phyloP scores from a whole-genome alignment of 2,329 filamentous ascomycete species.

The Colletotrichum spaethianum region DNA sequence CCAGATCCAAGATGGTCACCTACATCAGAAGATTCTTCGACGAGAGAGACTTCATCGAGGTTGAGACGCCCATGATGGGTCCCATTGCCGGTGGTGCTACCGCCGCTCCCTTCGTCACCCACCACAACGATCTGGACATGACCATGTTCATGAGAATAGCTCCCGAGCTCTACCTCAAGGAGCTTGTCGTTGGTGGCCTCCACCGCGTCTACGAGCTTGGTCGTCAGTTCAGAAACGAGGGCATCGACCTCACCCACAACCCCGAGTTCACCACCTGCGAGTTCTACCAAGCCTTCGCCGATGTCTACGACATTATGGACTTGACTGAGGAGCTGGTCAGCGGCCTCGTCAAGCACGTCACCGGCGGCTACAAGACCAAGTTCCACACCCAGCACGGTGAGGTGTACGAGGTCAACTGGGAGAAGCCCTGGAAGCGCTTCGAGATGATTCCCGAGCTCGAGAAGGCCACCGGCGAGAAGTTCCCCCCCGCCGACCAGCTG shows the following conservation, averaged over 20 bases:
- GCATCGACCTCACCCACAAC: constrained; percentile 94
- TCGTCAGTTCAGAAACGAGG: constrained; percentile 95
- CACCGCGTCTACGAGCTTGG: constrained; percentile 97
- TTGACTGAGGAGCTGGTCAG: constrained; percentile 95
- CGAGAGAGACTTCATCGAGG: constrained; percentile 88
- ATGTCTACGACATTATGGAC: constrained; percentile 90
- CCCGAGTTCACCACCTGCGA: constrained; percentile 98
- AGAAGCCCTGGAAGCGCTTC: constrained; percentile 90
- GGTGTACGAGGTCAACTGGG: constrained; percentile 94
- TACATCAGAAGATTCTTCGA: constrained; percentile 94
- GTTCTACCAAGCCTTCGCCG: constrained; percentile 95
- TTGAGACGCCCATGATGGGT: constrained; percentile 98
- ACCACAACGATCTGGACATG: constrained; percentile 97
- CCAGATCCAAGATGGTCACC: constrained; percentile 87
- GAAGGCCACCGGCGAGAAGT: constrained; percentile 91
- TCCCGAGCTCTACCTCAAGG: constrained; percentile 97
- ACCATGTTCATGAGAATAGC: constrained; percentile 88
- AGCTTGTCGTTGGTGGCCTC: constrained; percentile 92
- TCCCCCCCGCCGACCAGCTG: constrained; percentile 89
- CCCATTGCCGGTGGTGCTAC: constrained; percentile 95
- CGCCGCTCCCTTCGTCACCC: constrained; percentile 93
- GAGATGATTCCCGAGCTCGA: constrained; percentile 97
- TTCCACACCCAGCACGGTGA: constrained; percentile 92
- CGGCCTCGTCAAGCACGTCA: constrained; percentile 88
- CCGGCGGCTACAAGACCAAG: constrained; percentile 86